A percentile compares a stretch with the other conserved stretches of the same genome.
Evolutionary conservation across 345 rosid species (phyloP).

Genomic region (Diplotaxis tenuifolia): DNA sequence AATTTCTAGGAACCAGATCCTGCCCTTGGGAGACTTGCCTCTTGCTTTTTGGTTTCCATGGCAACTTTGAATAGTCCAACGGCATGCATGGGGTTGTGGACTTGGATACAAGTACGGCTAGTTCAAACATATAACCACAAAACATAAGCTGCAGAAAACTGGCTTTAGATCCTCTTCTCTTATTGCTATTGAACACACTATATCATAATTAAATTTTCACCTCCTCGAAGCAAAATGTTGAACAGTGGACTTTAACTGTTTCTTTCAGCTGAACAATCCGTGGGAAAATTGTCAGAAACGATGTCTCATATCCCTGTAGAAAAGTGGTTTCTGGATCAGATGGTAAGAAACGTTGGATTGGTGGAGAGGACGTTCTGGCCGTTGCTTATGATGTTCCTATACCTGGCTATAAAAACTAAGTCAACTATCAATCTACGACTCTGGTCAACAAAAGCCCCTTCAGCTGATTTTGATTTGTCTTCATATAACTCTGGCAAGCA

Average conservation of each 20-base stretch:
- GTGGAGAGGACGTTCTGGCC: slow-evolving; percentile 74
- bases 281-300: slow-evolving; percentile 84
- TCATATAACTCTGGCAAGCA: slow-evolving; percentile 74
- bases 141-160: slow-evolving; percentile 77
- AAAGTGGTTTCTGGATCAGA: slow-evolving; percentile 66
- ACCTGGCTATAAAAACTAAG: slow-evolving; percentile 79
- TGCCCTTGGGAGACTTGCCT: slow-evolving; percentile 85
- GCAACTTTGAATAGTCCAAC: slow-evolving; percentile 77
- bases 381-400: slow-evolving; percentile 82
- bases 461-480: slow-evolving; percentile 60
- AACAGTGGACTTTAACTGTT: slow-evolving; percentile 4
- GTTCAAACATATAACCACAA: slow-evolving; percentile 73
- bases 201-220: no score
- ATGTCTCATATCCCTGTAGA: slow-evolving; percentile 72
- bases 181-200: background rate
- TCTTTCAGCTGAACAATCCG: slow-evolving; percentile 73
- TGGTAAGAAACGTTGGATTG: slow-evolving; percentile 73
- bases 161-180: slow-evolving; percentile 69
- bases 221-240: no score
- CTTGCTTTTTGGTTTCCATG: slow-evolving; percentile 79
- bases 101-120: slow-evolving; percentile 76
- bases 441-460: slow-evolving; percentile 78
- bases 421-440: slow-evolving; percentile 72
- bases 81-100: slow-evolving; percentile 95
- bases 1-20: slow-evolving; percentile 74